Conservation (phyloP, 305 asterid genomes). For the Rubia tinctorum region DNA sequence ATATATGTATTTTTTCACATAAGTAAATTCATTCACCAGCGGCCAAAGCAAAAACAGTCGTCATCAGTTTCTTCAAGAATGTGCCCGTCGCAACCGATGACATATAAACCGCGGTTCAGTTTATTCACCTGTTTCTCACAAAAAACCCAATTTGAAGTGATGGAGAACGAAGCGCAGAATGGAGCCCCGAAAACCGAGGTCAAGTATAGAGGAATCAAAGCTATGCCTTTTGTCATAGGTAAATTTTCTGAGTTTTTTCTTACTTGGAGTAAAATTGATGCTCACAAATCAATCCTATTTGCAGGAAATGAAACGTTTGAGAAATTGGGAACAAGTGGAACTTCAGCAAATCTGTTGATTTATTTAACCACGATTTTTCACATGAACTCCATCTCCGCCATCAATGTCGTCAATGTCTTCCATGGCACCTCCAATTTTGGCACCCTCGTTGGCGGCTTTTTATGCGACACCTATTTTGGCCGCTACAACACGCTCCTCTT, state of each 20-base stretch:
- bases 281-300: too few species aligned
- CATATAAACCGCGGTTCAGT: not conserved
- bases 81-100: not conserved
- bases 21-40: not conserved
- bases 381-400: conserved; percentile 14
- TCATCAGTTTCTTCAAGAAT: not conserved
- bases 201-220: conserved; percentile 33
- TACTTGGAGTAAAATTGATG: too few species aligned
- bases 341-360: conserved; percentile 21
- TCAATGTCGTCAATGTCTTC: conserved; percentile 17
- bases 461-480: conserved; percentile 8
- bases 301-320: conserved; percentile 17
- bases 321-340: conserved; percentile 16
- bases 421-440: conserved; percentile 20
- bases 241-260: too few species aligned
- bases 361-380: conserved; percentile 13
- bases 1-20: not conserved
- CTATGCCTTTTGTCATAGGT: conserved; percentile 37
- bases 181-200: conserved; percentile 1
- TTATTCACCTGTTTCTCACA: too few species aligned
- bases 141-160: not conserved
- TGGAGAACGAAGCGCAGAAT: not conserved
- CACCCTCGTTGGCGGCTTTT: conserved; percentile 11
- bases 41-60: not conserved
- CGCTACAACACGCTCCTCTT: conserved; percentile 13